Percentiles rank a stretch among this genome's conserved stretches.
phyloP scores from a whole-genome alignment of 1,139 yeast genomes.

The Taiozyma sp. region DNA sequence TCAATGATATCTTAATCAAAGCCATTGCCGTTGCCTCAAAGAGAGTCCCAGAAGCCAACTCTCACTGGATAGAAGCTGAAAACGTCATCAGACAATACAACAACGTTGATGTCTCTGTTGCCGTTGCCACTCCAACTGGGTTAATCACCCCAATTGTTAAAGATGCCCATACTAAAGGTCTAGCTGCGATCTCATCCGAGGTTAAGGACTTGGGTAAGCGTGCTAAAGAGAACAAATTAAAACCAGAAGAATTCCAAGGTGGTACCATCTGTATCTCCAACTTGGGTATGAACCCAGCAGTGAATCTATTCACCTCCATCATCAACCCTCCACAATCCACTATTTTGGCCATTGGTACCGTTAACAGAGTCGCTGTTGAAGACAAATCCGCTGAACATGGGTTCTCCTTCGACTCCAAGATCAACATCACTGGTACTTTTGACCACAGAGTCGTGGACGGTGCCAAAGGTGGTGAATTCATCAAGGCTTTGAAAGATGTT shows the following conservation, averaged over 20 bases:
- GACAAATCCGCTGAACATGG: slow-evolving; percentile 90
- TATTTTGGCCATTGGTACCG: slow-evolving; percentile 91
- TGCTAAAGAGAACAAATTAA: slow-evolving; percentile 89
- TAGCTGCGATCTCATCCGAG: slow-evolving; percentile 73
- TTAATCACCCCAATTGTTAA: slow-evolving; percentile 93
- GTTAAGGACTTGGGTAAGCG: slow-evolving; percentile 93
- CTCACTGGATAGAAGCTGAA: slow-evolving; percentile 88
- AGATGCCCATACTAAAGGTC: slow-evolving; percentile 84
- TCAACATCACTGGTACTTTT: slow-evolving; percentile 91
- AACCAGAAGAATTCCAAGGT: slow-evolving; percentile 97
- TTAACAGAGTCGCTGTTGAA: slow-evolving; percentile 89
- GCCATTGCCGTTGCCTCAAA: slow-evolving; percentile 88
- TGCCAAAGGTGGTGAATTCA: slow-evolving; percentile 96
- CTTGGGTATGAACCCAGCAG: slow-evolving; percentile 98
- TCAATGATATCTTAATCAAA: slow-evolving; percentile 91
- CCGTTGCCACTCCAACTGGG: slow-evolving; percentile 98
- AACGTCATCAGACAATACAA: slow-evolving; percentile 89
- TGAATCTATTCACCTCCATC: slow-evolving; percentile 87
- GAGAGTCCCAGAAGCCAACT: slow-evolving; percentile 91
- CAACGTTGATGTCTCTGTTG: slow-evolving; percentile 94
- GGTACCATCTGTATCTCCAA: slow-evolving; percentile 98
- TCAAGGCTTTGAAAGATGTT: slow-evolving; percentile 85
- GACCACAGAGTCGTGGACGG: slow-evolving; percentile 98
- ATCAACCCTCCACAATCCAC: slow-evolving; percentile 97
- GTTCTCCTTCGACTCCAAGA: slow-evolving; percentile 85